A percentile compares a stretch with the other conserved stretches of the same genome.
Conservation (phyloP, 208 protist species). For the Wallacemonas rigidus region DNA sequence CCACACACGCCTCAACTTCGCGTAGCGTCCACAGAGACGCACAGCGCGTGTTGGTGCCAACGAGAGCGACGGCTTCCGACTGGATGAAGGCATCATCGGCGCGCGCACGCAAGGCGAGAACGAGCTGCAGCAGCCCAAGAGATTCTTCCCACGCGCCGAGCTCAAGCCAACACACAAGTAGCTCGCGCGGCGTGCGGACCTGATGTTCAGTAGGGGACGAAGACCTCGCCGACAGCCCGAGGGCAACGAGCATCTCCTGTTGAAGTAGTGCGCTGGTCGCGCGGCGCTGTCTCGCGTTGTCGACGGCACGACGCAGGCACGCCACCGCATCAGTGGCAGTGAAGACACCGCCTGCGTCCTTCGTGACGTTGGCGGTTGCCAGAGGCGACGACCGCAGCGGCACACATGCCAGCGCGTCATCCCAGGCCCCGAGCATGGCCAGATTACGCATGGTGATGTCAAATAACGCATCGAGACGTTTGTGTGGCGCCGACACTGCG, state of each 20-base stretch:
- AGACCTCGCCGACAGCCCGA: not conserved
- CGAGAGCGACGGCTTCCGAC: not conserved
- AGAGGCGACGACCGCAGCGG: not conserved
- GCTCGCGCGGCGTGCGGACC: conserved; percentile 6
- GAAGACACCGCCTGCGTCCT: not conserved
- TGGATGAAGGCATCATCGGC: not conserved
- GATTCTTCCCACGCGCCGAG: conserved; percentile 33
- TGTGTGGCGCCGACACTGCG: not conserved
- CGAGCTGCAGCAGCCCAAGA: conserved; percentile 18
- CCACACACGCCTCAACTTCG: conserved; percentile 19
- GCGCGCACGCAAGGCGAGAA: not conserved
- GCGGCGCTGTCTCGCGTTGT: not conserved
- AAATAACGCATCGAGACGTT: not conserved
- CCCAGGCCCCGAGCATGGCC: conserved; percentile 2
- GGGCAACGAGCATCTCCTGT: not conserved
- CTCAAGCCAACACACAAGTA: conserved; percentile 20
- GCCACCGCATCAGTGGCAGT: not conserved
- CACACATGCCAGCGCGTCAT: not conserved
- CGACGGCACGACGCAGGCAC: conserved; percentile 11
- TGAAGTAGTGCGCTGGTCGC: conserved; percentile 19
- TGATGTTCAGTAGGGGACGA: not conserved
- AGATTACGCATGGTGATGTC: conserved; percentile 5
- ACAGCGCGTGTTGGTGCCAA: conserved; percentile 4
- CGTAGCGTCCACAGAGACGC: conserved; percentile 21
- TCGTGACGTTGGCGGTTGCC: not conserved